Base-by-base conservation (phyloP, 2,329 filamentous ascomycete genomes). In the Gyromitra esculenta region DNA sequence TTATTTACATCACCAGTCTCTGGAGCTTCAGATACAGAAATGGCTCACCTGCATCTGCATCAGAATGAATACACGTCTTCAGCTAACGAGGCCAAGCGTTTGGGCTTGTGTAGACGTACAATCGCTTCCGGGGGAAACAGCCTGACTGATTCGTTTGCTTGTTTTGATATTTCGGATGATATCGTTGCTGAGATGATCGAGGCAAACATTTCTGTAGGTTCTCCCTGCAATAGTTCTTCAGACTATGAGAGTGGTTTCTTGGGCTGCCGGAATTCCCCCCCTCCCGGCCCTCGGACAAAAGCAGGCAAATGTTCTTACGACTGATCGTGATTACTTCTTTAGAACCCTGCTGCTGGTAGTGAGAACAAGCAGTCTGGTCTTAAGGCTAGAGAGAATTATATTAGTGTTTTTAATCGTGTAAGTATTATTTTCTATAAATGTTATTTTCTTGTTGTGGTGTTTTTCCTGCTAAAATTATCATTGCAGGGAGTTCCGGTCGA, bases 401-500 rank as follows among this genome's bases (percentile, higher is more conserved):
- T 60, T 25, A 60, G 54, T 39, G 15, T 18, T 25, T 21, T 7
- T 15, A 25, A 21, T 48, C 8, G 7, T 5, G 25, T 31, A 31
- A 31, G 25, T 31, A 31, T 31, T 31, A 31, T 31, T 31, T 31
- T 31, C 25, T 31, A 31, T 2, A 31, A 31, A 31, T 31, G 25
- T 0, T 31, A 3, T n/a, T 41, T 25, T n/a, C n/a, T 8, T 52
- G 21, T 5, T 21, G 18, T 18, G 1, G 31, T 25, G 31, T 50
- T 37, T 37, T 39, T 60, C 41, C 11, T 25, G 25, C 41, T 69
- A 37, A 69, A 41, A 60, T 15, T 60, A 15, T 59, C 8, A 45
- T 39, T 41, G 39, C n/a, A 60, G 66, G 66, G 43, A 7, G 25
- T 69, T 69, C 60, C 15, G 39, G n/a, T 45, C 66, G 41, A 41